These are phyloP conservation scores for Giardia duodenalis DNA, from an alignment of 208 protist genomes.

Conservation along the genomic window DNA sequence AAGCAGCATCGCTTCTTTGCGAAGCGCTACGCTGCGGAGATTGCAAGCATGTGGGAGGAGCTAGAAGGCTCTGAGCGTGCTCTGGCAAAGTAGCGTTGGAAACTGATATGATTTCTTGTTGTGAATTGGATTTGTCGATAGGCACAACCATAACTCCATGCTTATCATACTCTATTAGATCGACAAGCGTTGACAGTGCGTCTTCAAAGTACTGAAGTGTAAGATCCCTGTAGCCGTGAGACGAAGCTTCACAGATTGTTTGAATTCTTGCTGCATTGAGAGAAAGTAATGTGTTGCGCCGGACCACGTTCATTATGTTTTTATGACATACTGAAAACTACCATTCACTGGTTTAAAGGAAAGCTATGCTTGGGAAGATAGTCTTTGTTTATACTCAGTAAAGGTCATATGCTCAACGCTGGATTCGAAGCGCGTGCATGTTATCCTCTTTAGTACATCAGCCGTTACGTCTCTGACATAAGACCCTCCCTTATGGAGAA, in stretches of 20 bases:
- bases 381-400: background rate
- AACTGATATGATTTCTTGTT: too few species aligned
- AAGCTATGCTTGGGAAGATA: background rate
- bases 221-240: background rate
- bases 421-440: constrained; percentile 1
- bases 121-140: too few species aligned
- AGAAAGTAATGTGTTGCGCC: background rate
- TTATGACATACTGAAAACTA: too few species aligned
- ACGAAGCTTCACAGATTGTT: background rate
- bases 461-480: background rate
- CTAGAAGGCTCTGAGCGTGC: background rate
- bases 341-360: too few species aligned
- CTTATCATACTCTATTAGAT: too few species aligned
- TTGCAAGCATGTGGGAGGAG: background rate
- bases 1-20: background rate
- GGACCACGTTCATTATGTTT: too few species aligned
- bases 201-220: background rate
- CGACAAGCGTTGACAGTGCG: background rate
- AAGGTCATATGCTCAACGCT: background rate
- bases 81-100: too few species aligned
- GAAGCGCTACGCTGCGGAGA: background rate
- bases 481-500: background rate
- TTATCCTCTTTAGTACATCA: constrained; percentile 3
- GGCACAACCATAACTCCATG: too few species aligned
- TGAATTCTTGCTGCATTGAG: background rate